These are phyloP conservation scores for Pleurotus salmoneostramineus DNA, from an alignment of 768 basidiomycete genomes.

Conservation along the genomic window DNA sequence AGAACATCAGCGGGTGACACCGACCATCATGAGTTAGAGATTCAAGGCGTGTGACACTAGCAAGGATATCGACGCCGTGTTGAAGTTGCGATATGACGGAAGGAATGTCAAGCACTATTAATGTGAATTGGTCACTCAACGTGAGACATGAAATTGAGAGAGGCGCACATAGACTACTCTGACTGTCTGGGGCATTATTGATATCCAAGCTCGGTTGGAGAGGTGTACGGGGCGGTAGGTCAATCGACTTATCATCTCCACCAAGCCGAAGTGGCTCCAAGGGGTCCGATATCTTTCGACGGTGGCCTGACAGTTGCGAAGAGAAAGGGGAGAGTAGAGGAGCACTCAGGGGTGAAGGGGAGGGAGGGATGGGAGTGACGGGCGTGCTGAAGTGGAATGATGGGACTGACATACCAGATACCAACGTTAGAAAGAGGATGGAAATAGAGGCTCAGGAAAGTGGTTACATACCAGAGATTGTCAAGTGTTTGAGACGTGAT, in stretches of 20 bases:
- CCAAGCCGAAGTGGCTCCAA: not conserved
- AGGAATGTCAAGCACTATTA: not conserved
- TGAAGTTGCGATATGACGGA: not conserved
- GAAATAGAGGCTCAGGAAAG: not conserved
- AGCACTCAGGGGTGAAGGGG: not conserved
- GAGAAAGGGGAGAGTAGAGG: not conserved
- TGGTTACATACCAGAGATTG: not conserved
- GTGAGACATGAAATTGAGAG: not conserved
- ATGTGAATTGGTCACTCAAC: not conserved
- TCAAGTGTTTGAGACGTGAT: not conserved
- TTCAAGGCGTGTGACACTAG: not conserved
- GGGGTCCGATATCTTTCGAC: not conserved
- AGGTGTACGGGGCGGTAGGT: not conserved
- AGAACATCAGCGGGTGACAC: not conserved
- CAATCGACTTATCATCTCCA: not conserved
- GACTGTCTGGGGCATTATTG: not conserved
- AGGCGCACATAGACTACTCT: too few species aligned
- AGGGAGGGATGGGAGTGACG: not conserved
- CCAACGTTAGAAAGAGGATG: not conserved
- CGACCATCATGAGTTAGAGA: not conserved
- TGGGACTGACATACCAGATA: not conserved
- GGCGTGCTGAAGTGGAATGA: not conserved
- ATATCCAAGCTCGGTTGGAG: not conserved
- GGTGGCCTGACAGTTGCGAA: not conserved
- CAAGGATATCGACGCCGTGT: not conserved